These are phyloP conservation scores for Pestalotiopsis fici DNA, from an alignment of 2,329 filamentous ascomycete species.

Conservation along the genomic window DNA sequence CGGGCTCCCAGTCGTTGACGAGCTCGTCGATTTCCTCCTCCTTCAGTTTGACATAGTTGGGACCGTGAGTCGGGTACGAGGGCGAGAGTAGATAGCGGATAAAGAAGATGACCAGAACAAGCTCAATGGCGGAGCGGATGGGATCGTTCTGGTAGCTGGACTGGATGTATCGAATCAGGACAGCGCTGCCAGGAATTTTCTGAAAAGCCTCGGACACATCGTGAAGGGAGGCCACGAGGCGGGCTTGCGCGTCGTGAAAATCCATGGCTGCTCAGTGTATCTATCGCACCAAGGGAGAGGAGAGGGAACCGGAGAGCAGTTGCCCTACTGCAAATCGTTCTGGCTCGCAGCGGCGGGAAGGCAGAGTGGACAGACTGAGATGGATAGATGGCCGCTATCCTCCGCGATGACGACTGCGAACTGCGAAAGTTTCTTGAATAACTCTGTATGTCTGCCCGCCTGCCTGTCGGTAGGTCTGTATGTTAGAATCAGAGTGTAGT, in stretches of 20 bases:
- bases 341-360: no score
- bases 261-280: constrained; percentile 49
- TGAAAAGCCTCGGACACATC: constrained; percentile 71
- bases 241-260: constrained; percentile 59
- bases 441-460: no score
- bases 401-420: no score
- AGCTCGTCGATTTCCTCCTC: constrained; percentile 98
- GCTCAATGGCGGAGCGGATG: constrained; percentile 87
- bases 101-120: constrained; percentile 93
- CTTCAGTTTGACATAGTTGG: constrained; percentile 83
- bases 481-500: no score
- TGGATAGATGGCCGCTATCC: no score
- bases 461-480: no score
- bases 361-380: not conserved
- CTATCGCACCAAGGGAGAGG: not conserved
- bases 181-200: constrained; percentile 89
- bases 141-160: constrained; percentile 98
- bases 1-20: constrained; percentile 94
- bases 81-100: constrained; percentile 90
- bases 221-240: constrained; percentile 53
- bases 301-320: not conserved
- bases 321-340: no score
- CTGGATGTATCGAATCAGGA: constrained; percentile 91
- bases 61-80: constrained; percentile 88
- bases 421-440: no score